phyloP scores from a whole-genome alignment of 352 stramenopile genomes.

The Phytophthora citricola region DNA sequence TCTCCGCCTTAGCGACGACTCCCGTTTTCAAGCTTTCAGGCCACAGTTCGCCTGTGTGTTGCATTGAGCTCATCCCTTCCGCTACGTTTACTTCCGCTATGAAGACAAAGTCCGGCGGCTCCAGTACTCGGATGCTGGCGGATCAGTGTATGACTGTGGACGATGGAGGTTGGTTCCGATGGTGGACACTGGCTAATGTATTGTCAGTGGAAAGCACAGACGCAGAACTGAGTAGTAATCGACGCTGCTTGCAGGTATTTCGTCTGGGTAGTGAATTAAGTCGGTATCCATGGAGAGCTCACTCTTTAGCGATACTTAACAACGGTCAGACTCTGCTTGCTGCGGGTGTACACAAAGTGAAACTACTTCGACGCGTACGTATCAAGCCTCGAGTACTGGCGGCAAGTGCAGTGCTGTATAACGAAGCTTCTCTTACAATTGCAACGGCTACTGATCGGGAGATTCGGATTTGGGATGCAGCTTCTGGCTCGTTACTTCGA shows the following conservation, averaged over 20 bases:
- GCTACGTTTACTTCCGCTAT: slow-evolving; percentile 26
- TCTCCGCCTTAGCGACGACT: slow-evolving; percentile 58
- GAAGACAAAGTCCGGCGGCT: slow-evolving; percentile 17
- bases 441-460: slow-evolving; percentile 75
- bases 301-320: slow-evolving; percentile 68
- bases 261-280: slow-evolving; percentile 62
- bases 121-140: slow-evolving; percentile 37
- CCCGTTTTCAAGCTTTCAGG: slow-evolving; percentile 78
- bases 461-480: slow-evolving; percentile 75
- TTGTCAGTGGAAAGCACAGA: slow-evolving; percentile 71
- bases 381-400: slow-evolving; percentile 66
- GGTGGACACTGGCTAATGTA: slow-evolving; percentile 77
- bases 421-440: slow-evolving; percentile 69
- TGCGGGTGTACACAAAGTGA: slow-evolving; percentile 71
- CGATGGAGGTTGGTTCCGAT: slow-evolving; percentile 86
- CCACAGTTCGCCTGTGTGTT: slow-evolving; percentile 71
- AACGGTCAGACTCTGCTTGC: slow-evolving; percentile 69
- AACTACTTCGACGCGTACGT: slow-evolving; percentile 69
- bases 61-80: slow-evolving; percentile 69
- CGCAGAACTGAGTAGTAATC: slow-evolving; percentile 54
- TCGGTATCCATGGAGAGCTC: slow-evolving; percentile 73
- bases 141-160: slow-evolving; percentile 82
- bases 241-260: slow-evolving; percentile 72
- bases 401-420: slow-evolving; percentile 73
- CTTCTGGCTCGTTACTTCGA: slow-evolving; percentile 58